A percentile compares a stretch with the other conserved stretches of the same genome.
Conservation (phyloP, 2,329 filamentous ascomycete species). For the Paecilomyces fulvus region DNA sequence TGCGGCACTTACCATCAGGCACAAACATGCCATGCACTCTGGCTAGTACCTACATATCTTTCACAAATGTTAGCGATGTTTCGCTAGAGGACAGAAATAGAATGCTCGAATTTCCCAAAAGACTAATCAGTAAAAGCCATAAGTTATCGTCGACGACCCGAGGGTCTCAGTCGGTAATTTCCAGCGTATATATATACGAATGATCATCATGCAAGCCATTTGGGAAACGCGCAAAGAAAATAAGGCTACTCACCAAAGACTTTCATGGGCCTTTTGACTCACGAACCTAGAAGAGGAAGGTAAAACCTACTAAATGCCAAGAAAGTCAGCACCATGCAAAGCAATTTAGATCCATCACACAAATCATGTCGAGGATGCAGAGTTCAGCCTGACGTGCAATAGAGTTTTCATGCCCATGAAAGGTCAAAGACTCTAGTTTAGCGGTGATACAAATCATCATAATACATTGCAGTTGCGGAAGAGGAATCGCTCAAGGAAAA, state of each 20-base stretch:
- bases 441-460: constrained; percentile 80
- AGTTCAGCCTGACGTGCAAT: constrained; percentile 89
- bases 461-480: constrained; percentile 27
- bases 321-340: not conserved
- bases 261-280: not conserved
- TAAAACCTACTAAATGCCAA: not conserved
- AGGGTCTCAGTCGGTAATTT: constrained; percentile 89
- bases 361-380: constrained; percentile 7
- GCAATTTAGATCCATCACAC: not conserved
- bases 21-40: not conserved
- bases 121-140: constrained; percentile 74
- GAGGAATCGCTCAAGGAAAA: constrained; percentile 7
- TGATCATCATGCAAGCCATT: constrained; percentile 52
- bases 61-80: not conserved
- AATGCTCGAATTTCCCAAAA: constrained; percentile 3
- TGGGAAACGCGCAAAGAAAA: constrained; percentile 26
- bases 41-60: not conserved
- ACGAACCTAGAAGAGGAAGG: not conserved
- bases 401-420: constrained; percentile 69
- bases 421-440: constrained; percentile 98
- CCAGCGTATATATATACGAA: constrained; percentile 63
- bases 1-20: not conserved
- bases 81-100: constrained; percentile 1
- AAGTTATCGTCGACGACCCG: constrained; percentile 64
- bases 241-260: constrained; percentile 19